A percentile compares a stretch with the other conserved stretches of the same genome.
Evolutionary conservation across 495 filamentous ascomycete genomes (phyloP).

Genomic region (Letharia lupina): DNA sequence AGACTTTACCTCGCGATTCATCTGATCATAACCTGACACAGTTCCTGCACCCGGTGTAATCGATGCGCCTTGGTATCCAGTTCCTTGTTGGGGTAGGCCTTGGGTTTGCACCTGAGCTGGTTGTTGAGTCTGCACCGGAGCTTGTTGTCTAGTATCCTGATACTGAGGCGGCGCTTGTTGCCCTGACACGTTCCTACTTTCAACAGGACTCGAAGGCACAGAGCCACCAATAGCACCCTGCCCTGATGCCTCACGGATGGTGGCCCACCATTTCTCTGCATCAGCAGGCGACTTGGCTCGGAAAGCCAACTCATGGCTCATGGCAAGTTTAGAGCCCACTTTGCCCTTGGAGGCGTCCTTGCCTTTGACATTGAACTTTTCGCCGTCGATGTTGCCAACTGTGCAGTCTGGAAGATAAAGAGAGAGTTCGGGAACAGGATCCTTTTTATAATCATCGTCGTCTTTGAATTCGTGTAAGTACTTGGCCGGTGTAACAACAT

Average conservation of each 20-base stretch:
- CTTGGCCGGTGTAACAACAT: conserved; percentile 75
- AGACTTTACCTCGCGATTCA: not conserved
- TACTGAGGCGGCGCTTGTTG: conserved; percentile 19
- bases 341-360: conserved; percentile 67
- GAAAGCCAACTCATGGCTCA: conserved; percentile 57
- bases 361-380: conserved; percentile 90
- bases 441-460: conserved; percentile 70
- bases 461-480: conserved; percentile 96
- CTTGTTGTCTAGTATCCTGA: conserved; percentile 21
- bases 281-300: conserved; percentile 66
- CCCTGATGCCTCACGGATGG: conserved; percentile 46
- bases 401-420: conserved; percentile 89
- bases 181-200: conserved; percentile 21
- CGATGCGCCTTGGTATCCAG: conserved; percentile 21
- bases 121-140: conserved; percentile 32
- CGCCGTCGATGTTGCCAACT: conserved; percentile 62
- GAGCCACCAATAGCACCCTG: conserved; percentile 28
- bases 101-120: conserved; percentile 31
- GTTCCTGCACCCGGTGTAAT: conserved; percentile 13
- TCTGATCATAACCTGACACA: conserved; percentile 11
- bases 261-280: conserved; percentile 74
- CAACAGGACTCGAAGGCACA: conserved; percentile 31
- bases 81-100: conserved; percentile 22
- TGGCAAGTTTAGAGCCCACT: conserved; percentile 50
- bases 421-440: conserved; percentile 76